These are phyloP conservation scores for Phaeoacremonium minimum DNA, from an alignment of 2,329 filamentous ascomycete genomes.

Conservation along the genomic window DNA sequence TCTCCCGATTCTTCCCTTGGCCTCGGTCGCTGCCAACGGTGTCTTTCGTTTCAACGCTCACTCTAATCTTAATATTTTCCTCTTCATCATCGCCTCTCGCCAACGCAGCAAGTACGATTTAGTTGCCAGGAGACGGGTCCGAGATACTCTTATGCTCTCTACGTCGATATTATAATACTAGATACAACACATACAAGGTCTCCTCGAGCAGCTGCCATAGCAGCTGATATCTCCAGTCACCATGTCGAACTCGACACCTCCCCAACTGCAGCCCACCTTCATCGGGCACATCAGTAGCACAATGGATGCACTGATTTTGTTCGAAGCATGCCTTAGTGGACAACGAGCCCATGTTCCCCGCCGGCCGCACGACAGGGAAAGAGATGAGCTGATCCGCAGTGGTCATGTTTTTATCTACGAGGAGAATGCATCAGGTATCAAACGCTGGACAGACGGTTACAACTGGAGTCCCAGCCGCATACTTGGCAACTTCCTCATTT, in stretches of 20 bases:
- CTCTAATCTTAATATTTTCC: too few species aligned
- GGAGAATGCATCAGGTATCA: conserved; percentile 85
- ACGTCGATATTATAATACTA: too few species aligned
- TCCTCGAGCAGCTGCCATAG: too few species aligned
- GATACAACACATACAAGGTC: too few species aligned
- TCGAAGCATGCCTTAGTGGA: conserved; percentile 74
- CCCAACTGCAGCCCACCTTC: conserved; percentile 47
- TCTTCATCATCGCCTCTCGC: too few species aligned
- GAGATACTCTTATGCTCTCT: too few species aligned
- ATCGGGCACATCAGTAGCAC: conserved; percentile 65
- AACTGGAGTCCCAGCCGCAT: conserved; percentile 89
- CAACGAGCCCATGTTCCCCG: conserved; percentile 71
- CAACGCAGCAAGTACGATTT: too few species aligned
- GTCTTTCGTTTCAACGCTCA: too few species aligned
- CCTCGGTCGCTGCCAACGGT: too few species aligned
- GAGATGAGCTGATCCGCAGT: conserved; percentile 71
- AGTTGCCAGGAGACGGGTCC: too few species aligned
- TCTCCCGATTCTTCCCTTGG: background rate
- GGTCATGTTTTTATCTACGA: conserved; percentile 91
- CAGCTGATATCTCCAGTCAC: too few species aligned
- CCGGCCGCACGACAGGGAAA: conserved; percentile 81
- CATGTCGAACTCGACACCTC: too few species aligned
- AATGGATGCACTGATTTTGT: conserved; percentile 72
- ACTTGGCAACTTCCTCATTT: conserved; percentile 79
- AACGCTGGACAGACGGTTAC: conserved; percentile 89